Evolutionary conservation across 306 rosid species (phyloP), one percentile per base, ranked within the genome.

Genomic region (Cucurbita moschata): DNA sequence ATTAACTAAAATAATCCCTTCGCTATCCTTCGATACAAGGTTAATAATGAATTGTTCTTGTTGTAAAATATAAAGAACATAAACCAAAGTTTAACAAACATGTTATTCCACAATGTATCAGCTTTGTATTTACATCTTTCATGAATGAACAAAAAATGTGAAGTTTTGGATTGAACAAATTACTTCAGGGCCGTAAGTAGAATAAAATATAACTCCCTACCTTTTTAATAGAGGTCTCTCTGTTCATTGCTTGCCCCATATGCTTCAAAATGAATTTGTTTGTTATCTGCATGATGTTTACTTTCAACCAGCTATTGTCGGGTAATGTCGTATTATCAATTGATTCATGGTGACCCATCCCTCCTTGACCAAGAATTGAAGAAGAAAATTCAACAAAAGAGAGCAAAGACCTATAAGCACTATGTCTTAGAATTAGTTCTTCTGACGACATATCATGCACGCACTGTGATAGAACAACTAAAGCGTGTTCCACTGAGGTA

Each of bases 391-490:
- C 90, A 81, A 90, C 85, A 86, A 94, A 90, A 23, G 89, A 82
- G n/a, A 85, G 73, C 85, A 94, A 78, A 37, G 90, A 79, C 49
- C 81, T 63, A 71, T 77, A 84, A 64, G 98, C 97, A 51, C 89
- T 80, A 54, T 75, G 83, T 82, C 89, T 75, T 77, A 87, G 82
- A 71, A 85, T 89, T 63, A 85, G 80, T 76, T 94, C 98, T 72
- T 73, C 85, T 59, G 96, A 88, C 49, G 94, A 82, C 96, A 94
- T 86, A 84, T 94, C 94, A 79, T 79, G 87, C 79, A 94, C 97
- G 79, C 87, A 94, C 76, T 94, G 98, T 19, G 98, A 89, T 80
- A 94, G 78, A 81, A 94, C 75, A 78, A 94, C 83, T 71, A 87
- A 80, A 53, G 89, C 86, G 44, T 90, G 96, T 55, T 90, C 89